A percentile compares a stretch with the other conserved stretches of the same genome.
Evolutionary conservation across 257 asterid genomes (phyloP).

Genomic region (Solanum virginianum): DNA sequence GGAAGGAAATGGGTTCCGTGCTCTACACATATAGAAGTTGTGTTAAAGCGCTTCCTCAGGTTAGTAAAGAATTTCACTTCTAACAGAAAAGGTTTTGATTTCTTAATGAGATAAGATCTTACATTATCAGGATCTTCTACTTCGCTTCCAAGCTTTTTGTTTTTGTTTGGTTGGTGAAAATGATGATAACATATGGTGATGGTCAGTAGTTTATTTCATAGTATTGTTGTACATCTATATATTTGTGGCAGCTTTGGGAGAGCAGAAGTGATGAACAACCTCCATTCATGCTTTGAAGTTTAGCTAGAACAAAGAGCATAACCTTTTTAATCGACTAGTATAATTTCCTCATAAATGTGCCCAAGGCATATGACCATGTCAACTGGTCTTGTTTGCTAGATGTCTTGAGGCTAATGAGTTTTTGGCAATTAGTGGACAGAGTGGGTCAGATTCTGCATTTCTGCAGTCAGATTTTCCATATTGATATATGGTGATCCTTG

Average conservation of each 20-base stretch:
- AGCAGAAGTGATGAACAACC: neutral
- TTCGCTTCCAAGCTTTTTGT: neutral
- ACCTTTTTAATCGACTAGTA: neutral
- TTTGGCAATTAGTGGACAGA: neutral
- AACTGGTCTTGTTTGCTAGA: neutral
- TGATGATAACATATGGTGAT: neutral
- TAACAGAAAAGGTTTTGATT: neutral
- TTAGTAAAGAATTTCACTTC: conserved; percentile 4
- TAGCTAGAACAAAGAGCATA: neutral
- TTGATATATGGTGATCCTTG: neutral
- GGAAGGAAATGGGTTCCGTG: conserved; percentile 96
- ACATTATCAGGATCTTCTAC: neutral
- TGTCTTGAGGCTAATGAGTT: neutral
- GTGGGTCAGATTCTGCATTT: neutral
- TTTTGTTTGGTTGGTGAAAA: neutral
- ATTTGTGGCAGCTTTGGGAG: neutral
- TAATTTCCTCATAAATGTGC: neutral
- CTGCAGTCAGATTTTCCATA: neutral
- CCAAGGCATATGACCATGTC: neutral
- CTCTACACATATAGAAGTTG: conserved; percentile 94
- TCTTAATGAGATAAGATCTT: neutral
- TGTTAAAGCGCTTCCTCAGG: conserved; percentile 99
- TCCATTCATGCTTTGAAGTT: neutral
- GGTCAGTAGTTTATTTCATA: neutral
- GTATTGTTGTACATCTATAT: neutral